Conservation (phyloP, 129 eudicot genomes). For the Apium graveolens region DNA sequence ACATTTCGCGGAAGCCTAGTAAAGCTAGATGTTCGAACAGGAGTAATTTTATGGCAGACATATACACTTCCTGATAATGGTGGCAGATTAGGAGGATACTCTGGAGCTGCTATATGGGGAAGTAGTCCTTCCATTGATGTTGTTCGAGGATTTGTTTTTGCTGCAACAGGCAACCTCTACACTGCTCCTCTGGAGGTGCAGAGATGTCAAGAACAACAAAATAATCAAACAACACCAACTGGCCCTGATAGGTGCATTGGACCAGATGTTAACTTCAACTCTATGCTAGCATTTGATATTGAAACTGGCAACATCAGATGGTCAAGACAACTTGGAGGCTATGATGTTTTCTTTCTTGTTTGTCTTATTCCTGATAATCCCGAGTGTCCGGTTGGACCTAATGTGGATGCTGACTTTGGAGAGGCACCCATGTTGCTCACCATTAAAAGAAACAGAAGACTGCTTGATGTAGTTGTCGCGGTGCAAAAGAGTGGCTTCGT, state of each 20-base stretch:
- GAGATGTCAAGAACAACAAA: constrained; percentile 47
- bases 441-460: constrained; percentile 15
- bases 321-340: constrained; percentile 53
- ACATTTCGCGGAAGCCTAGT: constrained; percentile 60
- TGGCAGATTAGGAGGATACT: constrained; percentile 36
- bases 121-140: constrained; percentile 72
- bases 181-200: constrained; percentile 56
- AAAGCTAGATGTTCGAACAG: constrained; percentile 43
- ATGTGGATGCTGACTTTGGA: constrained; percentile 54
- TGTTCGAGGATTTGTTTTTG: constrained; percentile 30
- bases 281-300: constrained; percentile 44
- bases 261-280: constrained; percentile 44
- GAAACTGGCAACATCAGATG: constrained; percentile 38
- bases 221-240: constrained; percentile 40
- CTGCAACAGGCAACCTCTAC: constrained; percentile 59
- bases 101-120: constrained; percentile 80
- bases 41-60: constrained; percentile 58
- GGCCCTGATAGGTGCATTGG: constrained; percentile 48
- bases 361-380: constrained; percentile 50
- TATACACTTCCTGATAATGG: constrained; percentile 62
- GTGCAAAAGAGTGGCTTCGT: constrained; percentile 67
- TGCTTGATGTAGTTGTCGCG: constrained; percentile 37
- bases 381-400: constrained; percentile 60
- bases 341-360: constrained; percentile 47
- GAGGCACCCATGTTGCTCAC: constrained; percentile 64